Conservation (phyloP, 73 alveolate genomes). For the Stentor roeselii region DNA sequence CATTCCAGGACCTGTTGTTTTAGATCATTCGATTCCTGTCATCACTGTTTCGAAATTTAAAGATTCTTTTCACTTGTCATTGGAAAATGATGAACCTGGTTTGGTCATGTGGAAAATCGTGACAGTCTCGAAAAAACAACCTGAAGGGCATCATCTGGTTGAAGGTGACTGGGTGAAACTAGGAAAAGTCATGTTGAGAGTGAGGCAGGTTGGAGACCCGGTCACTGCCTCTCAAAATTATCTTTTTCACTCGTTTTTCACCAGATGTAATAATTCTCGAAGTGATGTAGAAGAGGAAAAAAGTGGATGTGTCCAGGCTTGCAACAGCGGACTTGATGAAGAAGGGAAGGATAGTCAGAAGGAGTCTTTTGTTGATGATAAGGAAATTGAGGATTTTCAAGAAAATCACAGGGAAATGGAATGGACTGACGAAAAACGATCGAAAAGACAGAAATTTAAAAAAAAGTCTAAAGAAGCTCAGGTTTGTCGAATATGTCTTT, state of each 20-base stretch:
- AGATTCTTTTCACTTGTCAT: not conserved
- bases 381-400: no score
- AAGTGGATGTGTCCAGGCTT: no score
- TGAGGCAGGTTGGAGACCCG: not conserved
- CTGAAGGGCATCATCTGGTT: not conserved
- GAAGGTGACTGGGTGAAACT: not conserved
- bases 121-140: not conserved
- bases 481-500: conserved; percentile 85
- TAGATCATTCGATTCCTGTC: not conserved
- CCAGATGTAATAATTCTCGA: no score
- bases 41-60: not conserved
- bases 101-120: not conserved
- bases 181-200: not conserved
- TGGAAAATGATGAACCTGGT: not conserved
- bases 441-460: no score
- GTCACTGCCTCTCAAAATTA: not conserved
- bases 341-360: no score
- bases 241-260: no score
- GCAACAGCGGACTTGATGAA: no score
- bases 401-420: no score
- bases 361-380: no score
- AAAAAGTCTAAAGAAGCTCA: no score
- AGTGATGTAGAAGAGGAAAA: no score
- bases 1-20: not conserved
- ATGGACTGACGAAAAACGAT: no score